Base-by-base conservation (phyloP, 345 rosid species). In the Clarkia xantiana region DNA sequence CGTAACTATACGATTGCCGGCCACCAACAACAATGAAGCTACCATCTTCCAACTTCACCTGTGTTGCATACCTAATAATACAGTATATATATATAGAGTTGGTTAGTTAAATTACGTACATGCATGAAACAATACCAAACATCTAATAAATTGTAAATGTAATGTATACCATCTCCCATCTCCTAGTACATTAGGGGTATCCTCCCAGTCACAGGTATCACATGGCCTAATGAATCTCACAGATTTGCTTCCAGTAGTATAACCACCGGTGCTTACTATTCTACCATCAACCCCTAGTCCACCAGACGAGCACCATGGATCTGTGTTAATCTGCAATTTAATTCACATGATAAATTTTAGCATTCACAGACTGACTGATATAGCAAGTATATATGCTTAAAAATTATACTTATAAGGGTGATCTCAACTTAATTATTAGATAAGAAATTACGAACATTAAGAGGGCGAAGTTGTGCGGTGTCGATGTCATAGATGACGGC, bases 241-340 rank as follows among this genome's bases (percentile, higher is more conserved):
- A 0, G 94, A 81, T 52, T 71, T 72, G n/a, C 77, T 77, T 19
- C 98, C 98, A 11, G 68, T 71, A 17, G 51, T 63, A 8, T 44
- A 81, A 5, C 98, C 98, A 25, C 98, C 98, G 0, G 94, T 81
- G 47, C 94, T 67, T 20, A 86, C 77, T n/a, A 91, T 46, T 15
- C 74, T 74, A 2, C 98, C 96, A n/a, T 91, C 76, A 4, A 59
- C 6, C 0, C 73, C 65, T 10, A 91, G 68, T 17, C 93, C 96
- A 49, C 98, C 98, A 0, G 96, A 91, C 9, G 98, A 91, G 53
- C 98, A 91, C 98, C 98, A 91, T 11, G 98, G 85, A 51, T 91
- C 98, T 0, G 82, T 78, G 15, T 58, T 9, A 14, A 82, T 71
- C 95, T 82, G 60, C 47, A 4, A 47, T 15, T 5, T 3, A 47